Conservation (phyloP, 352 stramenopile species). For the Globisporangium perplexum region DNA sequence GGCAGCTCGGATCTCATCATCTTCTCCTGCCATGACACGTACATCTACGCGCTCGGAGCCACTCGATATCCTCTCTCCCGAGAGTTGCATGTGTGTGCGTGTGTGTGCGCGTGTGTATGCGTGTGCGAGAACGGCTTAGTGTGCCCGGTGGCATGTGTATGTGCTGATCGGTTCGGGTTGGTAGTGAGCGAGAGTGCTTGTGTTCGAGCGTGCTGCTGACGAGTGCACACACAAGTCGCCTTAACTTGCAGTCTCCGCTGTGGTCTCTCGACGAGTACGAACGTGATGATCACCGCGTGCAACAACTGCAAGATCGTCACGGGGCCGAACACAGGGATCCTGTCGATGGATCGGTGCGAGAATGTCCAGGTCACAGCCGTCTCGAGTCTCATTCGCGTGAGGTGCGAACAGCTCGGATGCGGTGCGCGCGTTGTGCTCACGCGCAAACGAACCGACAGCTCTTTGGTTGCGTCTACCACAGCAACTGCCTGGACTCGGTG, state of each 20-base stretch:
- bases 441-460: neutral
- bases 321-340: conserved; percentile 90
- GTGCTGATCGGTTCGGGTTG: no score
- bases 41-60: conserved; percentile 93
- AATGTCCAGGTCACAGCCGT: conserved; percentile 88
- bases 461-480: conserved; percentile 12
- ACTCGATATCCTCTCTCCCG: conserved; percentile 82
- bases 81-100: conserved; percentile 2
- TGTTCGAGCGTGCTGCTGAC: neutral
- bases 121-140: conserved; percentile 3
- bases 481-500: conserved; percentile 92
- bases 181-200: no score
- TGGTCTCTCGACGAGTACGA: conserved; percentile 29
- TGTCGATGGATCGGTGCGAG: conserved; percentile 93
- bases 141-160: no score
- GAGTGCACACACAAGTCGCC: conserved; percentile 12
- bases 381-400: conserved; percentile 83
- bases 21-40: conserved; percentile 91
- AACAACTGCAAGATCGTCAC: conserved; percentile 95
- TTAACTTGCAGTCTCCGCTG: conserved; percentile 33
- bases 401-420: conserved; percentile 21
- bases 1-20: conserved; percentile 71
- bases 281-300: conserved; percentile 91
- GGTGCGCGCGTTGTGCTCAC: neutral
- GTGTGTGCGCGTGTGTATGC: neutral